These are phyloP conservation scores for Letharia lupina DNA, from an alignment of 495 filamentous ascomycete species.

Conservation along the genomic window DNA sequence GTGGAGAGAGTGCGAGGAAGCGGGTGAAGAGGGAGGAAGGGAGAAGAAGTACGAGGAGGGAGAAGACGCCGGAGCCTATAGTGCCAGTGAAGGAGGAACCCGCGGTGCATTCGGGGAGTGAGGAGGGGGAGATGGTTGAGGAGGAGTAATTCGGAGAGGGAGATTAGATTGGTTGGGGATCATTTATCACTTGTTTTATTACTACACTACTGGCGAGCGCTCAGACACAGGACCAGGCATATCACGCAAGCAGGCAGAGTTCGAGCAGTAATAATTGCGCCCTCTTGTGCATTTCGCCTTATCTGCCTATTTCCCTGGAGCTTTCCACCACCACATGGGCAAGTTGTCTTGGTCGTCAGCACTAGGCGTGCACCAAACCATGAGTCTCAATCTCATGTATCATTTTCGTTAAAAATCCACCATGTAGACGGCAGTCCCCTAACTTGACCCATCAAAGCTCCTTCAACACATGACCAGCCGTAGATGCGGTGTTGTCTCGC, in stretches of 20 bases:
- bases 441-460: slow-evolving; percentile 37
- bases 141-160: slow-evolving; percentile 53
- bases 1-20: slow-evolving; percentile 41
- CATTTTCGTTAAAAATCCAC: background rate
- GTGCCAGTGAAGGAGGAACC: slow-evolving; percentile 53
- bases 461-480: background rate
- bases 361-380: background rate
- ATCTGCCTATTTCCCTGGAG: background rate
- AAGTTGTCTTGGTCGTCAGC: background rate
- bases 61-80: slow-evolving; percentile 43
- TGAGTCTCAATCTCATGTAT: background rate
- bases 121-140: slow-evolving; percentile 91
- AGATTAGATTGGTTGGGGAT: background rate
- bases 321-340: background rate
- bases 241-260: background rate
- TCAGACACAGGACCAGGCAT: background rate
- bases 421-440: slow-evolving; percentile 34
- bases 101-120: slow-evolving; percentile 73
- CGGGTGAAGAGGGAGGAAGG: slow-evolving; percentile 53
- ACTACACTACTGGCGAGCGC: background rate
- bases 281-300: background rate
- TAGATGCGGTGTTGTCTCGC: background rate
- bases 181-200: background rate
- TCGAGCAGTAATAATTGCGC: background rate
- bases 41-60: slow-evolving; percentile 46